Evolutionary conservation across 176 grass and related monocot genomes (phyloP), one percentile per base, ranked within the genome.

Genomic region (Oryza glumipatula): DNA sequence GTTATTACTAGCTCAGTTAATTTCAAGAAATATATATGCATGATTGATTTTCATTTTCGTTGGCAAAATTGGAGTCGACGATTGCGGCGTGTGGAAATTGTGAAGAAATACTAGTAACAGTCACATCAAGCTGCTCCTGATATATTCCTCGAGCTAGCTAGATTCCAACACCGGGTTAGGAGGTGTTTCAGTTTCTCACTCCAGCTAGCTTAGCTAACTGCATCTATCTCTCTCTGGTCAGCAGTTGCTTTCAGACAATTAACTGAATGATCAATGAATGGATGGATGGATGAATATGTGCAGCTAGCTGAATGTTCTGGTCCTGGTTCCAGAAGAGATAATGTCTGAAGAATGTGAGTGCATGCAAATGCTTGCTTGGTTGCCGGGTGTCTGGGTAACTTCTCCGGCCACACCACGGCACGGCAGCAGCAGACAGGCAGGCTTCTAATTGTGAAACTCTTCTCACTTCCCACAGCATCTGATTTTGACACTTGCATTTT

Each of bases 141-240:
- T 68, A 9, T 66, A 80, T 68, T 69, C 78, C 3, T 68, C 4
- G 16, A 68, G 43, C 64, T 47, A 47, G 70, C 70, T 66, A 70
- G 30, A 84, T 43, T 76, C 82, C 82, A 76, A 23, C 45, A 43
- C 16, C 6, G 64, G 21, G 30, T 39, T 14, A 67, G 43, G 72
- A 88, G 39, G 79, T 17, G 56, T 78, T 88, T 15, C 74, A 67
- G 80, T 78, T 67, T 73, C 67, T 46, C 86, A 73, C 80, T 88
- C 80, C 43, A 52, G 22, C 82, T 68, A 68, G 2, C 69, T 6
- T 38, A 0, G 4, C 3, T 51, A 17, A 46, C 35, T 28, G 15
- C 46, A 56, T 15, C 76, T 23, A 19, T 28, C 11, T 16, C 38
- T 60, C 43, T 22, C 64, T 6, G 44, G 30, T 61, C 86, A 35